Conservation (phyloP, 352 stramenopile species). For the Pythium monospermum region DNA sequence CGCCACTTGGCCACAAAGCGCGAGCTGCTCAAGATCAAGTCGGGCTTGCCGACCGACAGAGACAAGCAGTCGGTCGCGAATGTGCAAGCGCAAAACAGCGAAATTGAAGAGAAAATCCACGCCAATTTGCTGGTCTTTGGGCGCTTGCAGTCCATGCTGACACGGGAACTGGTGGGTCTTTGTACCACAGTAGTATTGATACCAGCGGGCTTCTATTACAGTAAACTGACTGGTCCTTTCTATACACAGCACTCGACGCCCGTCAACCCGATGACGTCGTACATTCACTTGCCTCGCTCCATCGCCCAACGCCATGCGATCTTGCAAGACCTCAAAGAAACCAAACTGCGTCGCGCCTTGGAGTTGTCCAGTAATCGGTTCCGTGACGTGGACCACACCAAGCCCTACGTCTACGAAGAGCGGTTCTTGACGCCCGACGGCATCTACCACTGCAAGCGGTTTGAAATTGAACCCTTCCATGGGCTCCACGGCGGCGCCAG, state of each 20-base stretch:
- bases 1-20: slow-evolving; percentile 4
- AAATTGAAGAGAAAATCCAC: slow-evolving; percentile 8
- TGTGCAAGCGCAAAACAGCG: not conserved
- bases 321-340: slow-evolving; percentile 21
- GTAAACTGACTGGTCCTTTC: no score
- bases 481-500: slow-evolving; percentile 21
- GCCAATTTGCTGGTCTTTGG: slow-evolving; percentile 1
- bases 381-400: slow-evolving; percentile 29
- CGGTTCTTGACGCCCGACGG: slow-evolving; percentile 20
- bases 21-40: slow-evolving; percentile 16
- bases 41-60: slow-evolving; percentile 2
- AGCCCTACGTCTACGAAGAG: slow-evolving; percentile 27
- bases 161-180: not conserved
- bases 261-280: not conserved
- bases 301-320: not conserved
- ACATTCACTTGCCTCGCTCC: slow-evolving; percentile 5
- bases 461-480: slow-evolving; percentile 32
- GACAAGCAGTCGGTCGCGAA: slow-evolving; percentile 16
- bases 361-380: slow-evolving; percentile 32
- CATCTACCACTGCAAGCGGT: slow-evolving; percentile 31
- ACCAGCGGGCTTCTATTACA: not conserved
- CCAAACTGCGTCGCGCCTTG: slow-evolving; percentile 31
- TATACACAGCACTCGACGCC: not conserved
- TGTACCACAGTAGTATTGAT: not conserved
- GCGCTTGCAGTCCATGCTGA: slow-evolving; percentile 13